Percentiles rank a stretch among this genome's conserved stretches.
Evolutionary conservation across 2,329 filamentous ascomycete genomes (phyloP).

Genomic region (Arthrobotrys sinensis): DNA sequence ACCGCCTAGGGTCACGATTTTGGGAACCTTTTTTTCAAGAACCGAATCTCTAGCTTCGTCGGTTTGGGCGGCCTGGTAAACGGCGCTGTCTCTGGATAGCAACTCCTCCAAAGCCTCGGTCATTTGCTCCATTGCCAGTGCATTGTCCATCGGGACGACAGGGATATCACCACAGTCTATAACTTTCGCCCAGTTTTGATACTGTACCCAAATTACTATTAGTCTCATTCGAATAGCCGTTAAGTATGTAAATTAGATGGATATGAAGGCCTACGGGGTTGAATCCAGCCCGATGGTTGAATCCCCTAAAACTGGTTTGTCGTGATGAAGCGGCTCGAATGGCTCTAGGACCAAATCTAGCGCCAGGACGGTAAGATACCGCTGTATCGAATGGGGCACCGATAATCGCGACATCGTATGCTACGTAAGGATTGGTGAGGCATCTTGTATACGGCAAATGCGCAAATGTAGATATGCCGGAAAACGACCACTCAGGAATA

Average conservation of each 20-base stretch:
- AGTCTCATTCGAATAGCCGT: background rate
- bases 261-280: slow-evolving; percentile 74
- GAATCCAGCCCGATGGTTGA: slow-evolving; percentile 84
- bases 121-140: slow-evolving; percentile 85
- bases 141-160: slow-evolving; percentile 88
- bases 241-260: background rate
- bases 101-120: slow-evolving; percentile 83
- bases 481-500: slow-evolving; percentile 74
- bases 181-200: slow-evolving; percentile 82
- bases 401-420: slow-evolving; percentile 80
- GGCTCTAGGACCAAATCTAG: slow-evolving; percentile 87
- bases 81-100: slow-evolving; percentile 41
- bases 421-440: slow-evolving; percentile 75
- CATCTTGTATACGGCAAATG: slow-evolving; percentile 80
- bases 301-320: slow-evolving; percentile 84
- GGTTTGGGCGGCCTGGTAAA: slow-evolving; percentile 25
- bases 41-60: slow-evolving; percentile 59
- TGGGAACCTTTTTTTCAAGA: slow-evolving; percentile 66
- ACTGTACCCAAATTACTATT: slow-evolving; percentile 66
- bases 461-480: slow-evolving; percentile 82
- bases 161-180: slow-evolving; percentile 94
- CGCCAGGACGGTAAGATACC: slow-evolving; percentile 79
- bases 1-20: slow-evolving; percentile 79
- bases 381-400: slow-evolving; percentile 83
- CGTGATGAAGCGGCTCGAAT: slow-evolving; percentile 87